Evolutionary conservation across 2,329 filamentous ascomycete species (phyloP), one percentile per base, ranked within the genome.

Genomic region (Sphaceloma murrayae): DNA sequence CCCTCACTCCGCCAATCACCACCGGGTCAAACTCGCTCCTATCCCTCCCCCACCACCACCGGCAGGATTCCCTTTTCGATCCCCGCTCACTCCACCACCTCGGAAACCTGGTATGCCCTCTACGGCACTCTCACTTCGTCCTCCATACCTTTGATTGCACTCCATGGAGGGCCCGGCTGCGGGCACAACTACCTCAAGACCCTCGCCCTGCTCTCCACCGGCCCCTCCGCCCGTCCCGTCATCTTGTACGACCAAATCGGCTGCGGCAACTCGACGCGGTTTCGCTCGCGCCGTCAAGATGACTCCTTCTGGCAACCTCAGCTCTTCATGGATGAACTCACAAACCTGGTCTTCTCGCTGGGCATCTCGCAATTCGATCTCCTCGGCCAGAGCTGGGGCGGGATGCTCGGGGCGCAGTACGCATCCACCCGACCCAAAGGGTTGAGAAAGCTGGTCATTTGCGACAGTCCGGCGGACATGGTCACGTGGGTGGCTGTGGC

Each of bases 241-340:
- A 55, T 75, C 19, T 65, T 74, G 53, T 75, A 75, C 54, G 72
- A 76, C 51, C 72, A 75, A 48, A 60, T 75, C 42, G 72, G 72
- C 16, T 67, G 65, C 48, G 72, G 69, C 6, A 53, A 53, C 10
- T 71, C 65, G 3, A 75, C 72, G 0, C 70, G 67, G 44, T 59
- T 74, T 8, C 63, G 53, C 0, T 64, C 70, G 21, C 69, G 67
- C 45, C 55, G 55, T 7, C 64, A 66, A 8, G 65, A 72, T 36
- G 57, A 59, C 1, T 46, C 46, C 0, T 75, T 75, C 58, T 75
- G 70, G 70, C 63, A 59, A 0, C 50, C 63, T 0, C 57, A 66
- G 2, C 58, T 75, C 1, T 75, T 74, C 58, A 57, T 66, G 16
- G 54, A 53, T 10, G 70, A 75, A 51, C 61, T 75, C 0, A 61